Base-by-base conservation (phyloP, 2,329 filamentous ascomycete species). In the Phoma sp. region DNA sequence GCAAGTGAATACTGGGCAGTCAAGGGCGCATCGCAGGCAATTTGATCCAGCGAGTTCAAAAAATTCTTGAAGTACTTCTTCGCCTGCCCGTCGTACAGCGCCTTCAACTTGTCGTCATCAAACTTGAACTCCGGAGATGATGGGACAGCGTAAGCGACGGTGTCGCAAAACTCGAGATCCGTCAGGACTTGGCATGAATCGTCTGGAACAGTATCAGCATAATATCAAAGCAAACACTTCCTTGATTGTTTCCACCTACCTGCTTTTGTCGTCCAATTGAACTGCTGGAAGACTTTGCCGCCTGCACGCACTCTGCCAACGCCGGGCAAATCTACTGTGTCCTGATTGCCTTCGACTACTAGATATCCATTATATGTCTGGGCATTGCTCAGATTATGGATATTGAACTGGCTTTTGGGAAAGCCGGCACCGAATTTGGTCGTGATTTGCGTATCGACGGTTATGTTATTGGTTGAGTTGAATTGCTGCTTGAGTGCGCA, bases 141-240 rank as follows among this genome's bases (percentile, higher is more conserved):
- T 0, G 95, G 95, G 0, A 97, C 95, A 6, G 93, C 90, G 71
- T 97, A 97, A 43, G 93, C 91, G 40, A 93, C 89, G 65, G 93
- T 86, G 62, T 88, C 84, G 77, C 95, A 99, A 74, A 98, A 96
- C 0, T 87, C 81, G n/a, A 99, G 85, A 68, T 96, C 88, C 73
- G 88, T 93, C 38, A 98, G 82, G 33, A 99, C 83, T 55, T 89
- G 88, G 74, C 95, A 99, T 68, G 93, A 96, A 55, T 86, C 84
- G 53, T 90, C 91, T 86, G 65, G 11, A 7, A 7, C 15, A 2
- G 0, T 7, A 37, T 68, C 47, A 68, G 59, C 55, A 62, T 56
- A 9, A 25, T 4, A 3, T 15, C n/a, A 7, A 28, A 20, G 2
- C 2, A 12, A 2, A 7, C 20, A 11, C 12, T 18, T 23, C 4